Evolutionary conservation across 2,329 filamentous ascomycete genomes (phyloP), one percentile per base, ranked within the genome.

Genomic region (Fusarium heterosporum): DNA sequence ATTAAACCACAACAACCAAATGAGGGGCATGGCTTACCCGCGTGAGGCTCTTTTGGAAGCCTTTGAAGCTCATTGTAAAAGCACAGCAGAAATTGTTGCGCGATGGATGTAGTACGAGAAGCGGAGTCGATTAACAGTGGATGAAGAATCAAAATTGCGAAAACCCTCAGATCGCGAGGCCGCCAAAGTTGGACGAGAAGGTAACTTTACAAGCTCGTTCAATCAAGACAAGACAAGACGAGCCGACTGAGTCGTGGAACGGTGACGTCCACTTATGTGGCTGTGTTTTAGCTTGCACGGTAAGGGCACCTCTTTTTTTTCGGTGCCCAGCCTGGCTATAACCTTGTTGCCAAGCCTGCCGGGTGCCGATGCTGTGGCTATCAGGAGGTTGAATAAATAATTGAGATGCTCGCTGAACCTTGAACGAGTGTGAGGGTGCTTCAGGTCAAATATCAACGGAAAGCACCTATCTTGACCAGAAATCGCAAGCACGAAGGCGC

Each of bases 51-150:
- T 97, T 98, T 78, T 91, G 89, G 76, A 99, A 93, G 75, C 96
- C 96, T 82, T 96, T 96, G 86, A 97, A 94, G 87, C 94, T 97
- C 96, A 99, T 98, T 77, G 53, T 75, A 76, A 57, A 55, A 54
- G 66, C 66, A 55, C n/a, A 49, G 25, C 45, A 34, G 38, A 26
- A 16, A 41, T 45, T 66, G 26, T 47, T 48, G 43, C 36, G 43
- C 45, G 53, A 22, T 55, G 41, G 34, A 38, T 50, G 48, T 26
- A 59, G 36, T 40, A 46, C 29, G 39, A 42, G 48, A 50, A 47
- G 49, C 39, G 46, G 11, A 49, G 43, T 53, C 49, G 66, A 57
- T 61, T 36, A 41, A 34, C 39, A 49, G 54, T 32, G 38, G 17
- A 36, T 48, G 41, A 50, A 43, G 49, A 60, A 40, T 43, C 19